phyloP scores from a whole-genome alignment of 169 alveolate genomes.

The Eimeria zaria region DNA sequence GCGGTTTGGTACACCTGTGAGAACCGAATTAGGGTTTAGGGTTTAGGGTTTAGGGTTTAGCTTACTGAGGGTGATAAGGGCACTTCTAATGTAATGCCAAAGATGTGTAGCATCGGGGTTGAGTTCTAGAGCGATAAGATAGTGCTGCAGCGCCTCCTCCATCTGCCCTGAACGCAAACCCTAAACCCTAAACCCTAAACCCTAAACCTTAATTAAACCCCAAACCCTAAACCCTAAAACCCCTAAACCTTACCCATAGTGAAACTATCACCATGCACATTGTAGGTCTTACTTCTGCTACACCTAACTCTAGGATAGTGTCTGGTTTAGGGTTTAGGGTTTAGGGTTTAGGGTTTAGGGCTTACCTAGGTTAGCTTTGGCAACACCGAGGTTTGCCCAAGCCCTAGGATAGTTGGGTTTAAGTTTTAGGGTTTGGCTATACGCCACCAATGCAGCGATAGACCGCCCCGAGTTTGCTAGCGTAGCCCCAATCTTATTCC shows the following conservation, averaged over 20 bases:
- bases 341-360: constrained; percentile 39
- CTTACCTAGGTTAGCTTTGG: constrained; percentile 89
- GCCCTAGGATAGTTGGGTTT: constrained; percentile 94
- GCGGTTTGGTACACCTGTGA: not conserved
- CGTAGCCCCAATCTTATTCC: constrained; percentile 96
- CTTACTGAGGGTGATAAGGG: constrained; percentile 87
- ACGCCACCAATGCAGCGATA: constrained; percentile 90
- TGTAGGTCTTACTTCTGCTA: too few relatives aligned
- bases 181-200: constrained; percentile 51
- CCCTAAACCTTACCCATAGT: too few relatives aligned
- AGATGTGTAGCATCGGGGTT: constrained; percentile 94
- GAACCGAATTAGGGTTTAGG: not conserved
- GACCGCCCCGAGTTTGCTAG: constrained; percentile 91
- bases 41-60: not conserved
- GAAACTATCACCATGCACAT: too few relatives aligned
- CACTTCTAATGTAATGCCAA: constrained; percentile 91
- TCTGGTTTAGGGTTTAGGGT: not conserved
- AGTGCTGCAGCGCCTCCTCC: constrained; percentile 89
- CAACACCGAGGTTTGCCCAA: constrained; percentile 94
- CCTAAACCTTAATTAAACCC: not conserved
- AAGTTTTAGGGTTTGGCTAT: constrained; percentile 90
- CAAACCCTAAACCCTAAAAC: not conserved
- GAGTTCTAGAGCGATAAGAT: constrained; percentile 91
- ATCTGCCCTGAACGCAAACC: constrained; percentile 80
- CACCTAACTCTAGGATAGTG: too few relatives aligned